These are phyloP conservation scores for Apium graveolens DNA, from an alignment of 129 eudicot species.

Conservation along the genomic window DNA sequence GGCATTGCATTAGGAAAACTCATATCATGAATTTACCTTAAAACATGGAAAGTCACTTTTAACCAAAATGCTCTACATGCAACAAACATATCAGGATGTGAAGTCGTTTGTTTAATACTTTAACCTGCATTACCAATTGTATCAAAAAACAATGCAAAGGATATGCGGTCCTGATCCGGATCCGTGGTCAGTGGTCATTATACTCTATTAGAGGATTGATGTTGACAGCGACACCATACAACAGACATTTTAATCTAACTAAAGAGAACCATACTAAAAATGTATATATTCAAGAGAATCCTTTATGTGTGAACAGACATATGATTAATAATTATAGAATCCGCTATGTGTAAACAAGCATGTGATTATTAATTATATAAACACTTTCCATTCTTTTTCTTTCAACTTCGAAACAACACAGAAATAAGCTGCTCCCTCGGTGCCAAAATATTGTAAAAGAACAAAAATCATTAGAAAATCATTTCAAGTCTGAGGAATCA, in stretches of 20 bases:
- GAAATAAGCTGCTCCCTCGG: background rate
- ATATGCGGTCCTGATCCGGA: background rate
- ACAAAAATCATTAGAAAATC: no score
- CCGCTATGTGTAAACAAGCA: background rate
- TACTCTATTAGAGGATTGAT: background rate
- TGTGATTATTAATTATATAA: background rate
- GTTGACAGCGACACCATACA: background rate
- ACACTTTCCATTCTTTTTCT: background rate
- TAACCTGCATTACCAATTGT: background rate
- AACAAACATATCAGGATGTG: no score
- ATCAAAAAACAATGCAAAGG: background rate
- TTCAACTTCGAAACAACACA: background rate
- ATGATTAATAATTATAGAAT: background rate
- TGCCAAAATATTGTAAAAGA: background rate
- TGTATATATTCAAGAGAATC: background rate
- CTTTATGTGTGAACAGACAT: background rate
- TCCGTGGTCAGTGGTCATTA: background rate
- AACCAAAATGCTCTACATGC: no score
- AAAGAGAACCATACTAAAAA: background rate
- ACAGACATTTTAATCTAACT: background rate
- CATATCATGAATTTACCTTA: no score
- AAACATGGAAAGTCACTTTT: background rate
- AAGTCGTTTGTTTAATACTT: background rate
- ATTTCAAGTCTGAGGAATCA: background rate
- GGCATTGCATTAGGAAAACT: no score